These are phyloP conservation scores for Neoboletus brunneissimus DNA, from an alignment of 768 basidiomycete genomes.

Conservation along the genomic window DNA sequence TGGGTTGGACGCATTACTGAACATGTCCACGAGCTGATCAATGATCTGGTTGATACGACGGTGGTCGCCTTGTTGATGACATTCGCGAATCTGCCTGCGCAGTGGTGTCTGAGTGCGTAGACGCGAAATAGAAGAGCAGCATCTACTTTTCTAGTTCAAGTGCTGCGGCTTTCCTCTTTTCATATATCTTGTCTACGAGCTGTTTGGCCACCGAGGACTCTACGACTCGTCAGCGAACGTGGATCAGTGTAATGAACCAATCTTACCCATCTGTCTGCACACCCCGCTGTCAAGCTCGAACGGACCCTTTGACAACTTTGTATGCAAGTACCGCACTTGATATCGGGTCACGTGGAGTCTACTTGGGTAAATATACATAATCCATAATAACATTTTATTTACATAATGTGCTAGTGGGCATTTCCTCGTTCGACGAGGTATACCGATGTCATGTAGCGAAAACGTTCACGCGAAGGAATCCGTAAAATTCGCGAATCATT, in stretches of 20 bases:
- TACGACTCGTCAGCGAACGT: slow-evolving; percentile 26
- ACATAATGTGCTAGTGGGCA: no score
- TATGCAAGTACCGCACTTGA: not conserved
- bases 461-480: no score
- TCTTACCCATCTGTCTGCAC: slow-evolving; percentile 20
- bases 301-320: not conserved
- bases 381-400: no score
- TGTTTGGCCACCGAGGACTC: slow-evolving; percentile 77
- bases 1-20: slow-evolving; percentile 76
- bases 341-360: slow-evolving; percentile 7
- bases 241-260: not conserved
- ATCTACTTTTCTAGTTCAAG: slow-evolving; percentile 90
- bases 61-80: slow-evolving; percentile 76
- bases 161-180: slow-evolving; percentile 94
- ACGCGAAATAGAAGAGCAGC: not conserved
- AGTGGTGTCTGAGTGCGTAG: slow-evolving; percentile 12
- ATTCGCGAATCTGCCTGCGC: slow-evolving; percentile 79
- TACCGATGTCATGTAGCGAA: no score
- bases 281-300: not conserved
- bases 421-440: no score
- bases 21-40: slow-evolving; percentile 94
- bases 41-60: slow-evolving; percentile 83
- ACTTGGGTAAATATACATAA: no score
- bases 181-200: slow-evolving; percentile 90
- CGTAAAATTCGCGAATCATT: no score